Evolutionary conservation across 305 asterid genomes (phyloP), one percentile per base, ranked within the genome.

Genomic region (Coffea humblotiana): DNA sequence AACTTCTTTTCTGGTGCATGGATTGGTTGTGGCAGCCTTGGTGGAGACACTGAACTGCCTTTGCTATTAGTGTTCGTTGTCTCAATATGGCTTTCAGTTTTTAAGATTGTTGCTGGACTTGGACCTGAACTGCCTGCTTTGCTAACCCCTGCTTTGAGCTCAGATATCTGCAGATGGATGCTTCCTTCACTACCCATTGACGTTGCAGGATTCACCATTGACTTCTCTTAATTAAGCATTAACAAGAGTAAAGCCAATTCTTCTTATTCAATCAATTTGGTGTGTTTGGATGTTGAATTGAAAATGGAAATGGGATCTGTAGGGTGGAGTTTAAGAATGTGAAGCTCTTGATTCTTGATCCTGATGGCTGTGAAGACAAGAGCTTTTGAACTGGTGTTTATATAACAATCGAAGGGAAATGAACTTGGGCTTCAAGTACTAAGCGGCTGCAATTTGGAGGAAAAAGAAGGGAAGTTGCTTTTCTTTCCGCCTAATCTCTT

Each of bases 1-100:
- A 96, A 86, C 77, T 90, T 89, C 82, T 94, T 96, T 81, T 96
- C 99, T 29, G 99, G 98, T 9, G 97, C 99, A 10, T 86, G 82
- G 4, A 56, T 19, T 49, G 25, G 25, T 60, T 23, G 72, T 23
- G 84, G 49, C 0, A 77, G 84, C 72, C 81, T 77, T 67, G 43
- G 71, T 21, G 58, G 8, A 27, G 84, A 14, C 0, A 78, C 90
- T 3, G 88, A 81, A 76, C 82, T 81, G 0, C 74, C 43, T 4
- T 72, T 67, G 90, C 88, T 84, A 90, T 85, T 84, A 32, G 72
- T 76, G 80, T 84, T 74, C 73, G 82, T 88, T 13, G 94, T 83
- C 79, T 84, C 91, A n/a, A 67, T 58, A 23, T 75, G 60, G 80
- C 83, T 84, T n/a, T 79, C 91, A 13, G 91, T 93, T 83, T 89